Base-by-base conservation (phyloP, 2,329 filamentous ascomycete genomes). In the Fulvia fulva region DNA sequence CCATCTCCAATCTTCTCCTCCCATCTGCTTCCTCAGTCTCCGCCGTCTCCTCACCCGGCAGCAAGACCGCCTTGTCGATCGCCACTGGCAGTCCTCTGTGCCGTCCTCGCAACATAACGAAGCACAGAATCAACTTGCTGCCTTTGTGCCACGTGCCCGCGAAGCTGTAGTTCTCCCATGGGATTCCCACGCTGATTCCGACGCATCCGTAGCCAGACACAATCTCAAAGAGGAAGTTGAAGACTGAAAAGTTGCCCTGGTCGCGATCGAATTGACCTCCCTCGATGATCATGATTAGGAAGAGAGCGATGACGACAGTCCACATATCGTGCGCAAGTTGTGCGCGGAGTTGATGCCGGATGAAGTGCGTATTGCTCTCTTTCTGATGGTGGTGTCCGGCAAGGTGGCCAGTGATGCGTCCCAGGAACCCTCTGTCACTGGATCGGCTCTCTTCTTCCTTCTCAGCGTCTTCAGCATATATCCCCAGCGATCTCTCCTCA, bases 401-500 rank as follows among this genome's bases (percentile, higher is more conserved):
- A 50, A 65, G 57, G 51, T 62, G 62, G 25, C 55, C 45, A 5
- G 60, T 57, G 25, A 63, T 44, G 16, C 41, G 46, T 22, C 63
- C 47, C 43, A 64, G 19, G 49, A 60, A 49, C n/a, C 58, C 51
- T 9, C 46, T 21, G 1, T 52, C 55, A 14, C 60, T 55, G 16
- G 63, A 41, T 19, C 5, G 34, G 1, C n/a, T 12, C 9, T 55
- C 43, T 6, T 43, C 55, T 22, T 55, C 51, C 14, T 61, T 54
- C 6, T 60, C 58, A 19, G 64, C 52, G 28, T 72, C 67, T n/a
- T 73, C 67, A 11, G 74, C 71, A 65, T 86, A 87, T 25, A 87
- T 78, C 0, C 84, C 85, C 5, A 88, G 70, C 50, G 81, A 82
- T 47, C 80, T 78, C 67, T 86, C 84, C 70, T 87, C 83, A 68